Evolutionary conservation across 73 alveolate genomes (phyloP), one percentile per base, ranked within the genome.

Genomic region (Stentor coeruleus): DNA sequence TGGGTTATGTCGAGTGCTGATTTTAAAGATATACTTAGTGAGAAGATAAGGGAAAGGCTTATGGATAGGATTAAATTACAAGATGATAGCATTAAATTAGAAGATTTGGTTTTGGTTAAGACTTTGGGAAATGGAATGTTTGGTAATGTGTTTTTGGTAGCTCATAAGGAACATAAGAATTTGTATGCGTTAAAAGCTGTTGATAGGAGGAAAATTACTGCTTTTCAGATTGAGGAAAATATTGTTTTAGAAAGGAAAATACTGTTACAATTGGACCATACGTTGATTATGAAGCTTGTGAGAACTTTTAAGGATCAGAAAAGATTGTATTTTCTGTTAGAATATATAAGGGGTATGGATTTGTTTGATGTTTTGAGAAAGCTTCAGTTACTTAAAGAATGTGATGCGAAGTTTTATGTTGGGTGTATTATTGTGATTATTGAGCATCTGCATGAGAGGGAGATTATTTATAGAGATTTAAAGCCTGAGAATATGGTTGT

Each of bases 111-210:
- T 37, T 74, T 75, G 57, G 58, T 86, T 3, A 86, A 81, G 57
- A 86, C 81, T 36, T 81, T 86, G 72, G 91, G 91, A 30, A 82
- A 84, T 59, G 92, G 92, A 6, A 83, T 81, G 77, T 86, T 86
- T 38, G 92, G 90, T 38, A 74, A 14, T n/a, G 72, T 75, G 1
- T 39, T 75, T 39, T n/a, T 75, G n/a, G 59, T 37, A 37, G 38
- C 26, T 31, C 83, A 75, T 38, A 0, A 35, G 38, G 83, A 75
- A 14, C 33, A 75, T 20, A 35, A 38, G 11, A 40, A 33, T n/a
- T 6, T 20, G 3, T 75, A 75, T 38, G 83, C 83, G 6, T 66
- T 75, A n/a, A 75, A 75, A 75, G 28, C 74, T 40, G 72, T 75
- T 39, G 26, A 31, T 1, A 28, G 83, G 15, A 14, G 38, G 38